Evolutionary conservation across 345 rosid species (phyloP), one percentile per base, ranked within the genome.

Genomic region (Populus alba): DNA sequence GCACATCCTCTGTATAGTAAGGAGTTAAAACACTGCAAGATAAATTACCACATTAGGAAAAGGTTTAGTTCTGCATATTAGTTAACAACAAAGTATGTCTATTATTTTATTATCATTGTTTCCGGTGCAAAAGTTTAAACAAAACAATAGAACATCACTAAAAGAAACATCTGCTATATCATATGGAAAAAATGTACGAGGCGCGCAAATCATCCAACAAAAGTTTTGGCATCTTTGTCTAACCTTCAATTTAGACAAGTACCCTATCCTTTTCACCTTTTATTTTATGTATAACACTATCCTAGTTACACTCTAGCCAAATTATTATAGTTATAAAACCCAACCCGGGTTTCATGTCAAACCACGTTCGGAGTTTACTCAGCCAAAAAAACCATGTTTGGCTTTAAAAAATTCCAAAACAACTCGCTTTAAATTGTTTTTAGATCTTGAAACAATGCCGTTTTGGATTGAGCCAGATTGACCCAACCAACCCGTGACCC

Each of bases 1-100:
- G 91, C 72, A 97, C 98, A 75, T 94, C 98, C 83, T 97, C 99
- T 3, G 90, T 86, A 83, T 86, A 97, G 85, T 97, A 92, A 53
- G 99, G 98, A 82, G 98, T 97, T 80, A 97, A 88, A 81, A 97
- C 97, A 72, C 99, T 97, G 80, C 85, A 73, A 80, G 66, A 82
- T 67, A 73, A 62, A 75, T 79, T 37, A 38, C 25, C 65, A 59
- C 16, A 59, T n/a, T 6, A 79, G 57, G 45, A 76, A 73, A 62
- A n/a, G 18, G 11, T 29, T 49, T 9, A 17, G 35, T 61, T 37
- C 71, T 39, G 39, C 22, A 43, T 41, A 47, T 47, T 47, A n/a
- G 63, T n/a, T 59, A 23, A 8, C 29, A 59, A 25, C 63, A 59
- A 23, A 59, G 63, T 9, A 45, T 47, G 27, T 59, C 25, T 8